phyloP scores from a whole-genome alignment of 129 eudicot species.

The Helianthus tuberosus region DNA sequence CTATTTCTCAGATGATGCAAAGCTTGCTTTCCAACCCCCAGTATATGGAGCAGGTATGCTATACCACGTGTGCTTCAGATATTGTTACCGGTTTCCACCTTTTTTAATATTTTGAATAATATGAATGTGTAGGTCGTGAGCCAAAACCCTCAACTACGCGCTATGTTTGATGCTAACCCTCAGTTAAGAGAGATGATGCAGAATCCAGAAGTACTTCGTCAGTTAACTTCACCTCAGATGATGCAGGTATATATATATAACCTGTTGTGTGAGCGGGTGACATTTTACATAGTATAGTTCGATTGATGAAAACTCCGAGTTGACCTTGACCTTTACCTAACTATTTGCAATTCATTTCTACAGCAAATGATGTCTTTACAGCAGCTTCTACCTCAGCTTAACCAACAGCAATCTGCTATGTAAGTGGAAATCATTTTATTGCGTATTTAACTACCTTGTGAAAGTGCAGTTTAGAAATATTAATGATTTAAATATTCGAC shows the following conservation, averaged over 20 bases:
- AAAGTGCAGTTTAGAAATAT: neutral
- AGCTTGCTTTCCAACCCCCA: conserved; percentile 91
- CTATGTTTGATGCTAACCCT: conserved; percentile 68
- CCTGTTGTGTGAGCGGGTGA: neutral
- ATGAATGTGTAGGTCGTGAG: conserved; percentile 49
- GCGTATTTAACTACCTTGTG: neutral
- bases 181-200: conserved; percentile 80
- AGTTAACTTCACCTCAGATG: conserved; percentile 78
- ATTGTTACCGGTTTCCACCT: neutral
- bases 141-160: conserved; percentile 73
- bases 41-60: conserved; percentile 80
- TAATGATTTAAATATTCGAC: neutral
- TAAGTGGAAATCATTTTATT: conserved; percentile 40
- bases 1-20: conserved; percentile 93
- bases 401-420: conserved; percentile 63
- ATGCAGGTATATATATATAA: conserved; percentile 74
- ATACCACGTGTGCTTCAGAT: neutral
- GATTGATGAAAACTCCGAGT: conserved; percentile 1
- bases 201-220: conserved; percentile 72
- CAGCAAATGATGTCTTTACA: conserved; percentile 77
- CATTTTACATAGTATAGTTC: neutral
- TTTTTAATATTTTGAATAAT: conserved; percentile 5
- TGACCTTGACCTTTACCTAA: neutral
- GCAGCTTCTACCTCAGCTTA: conserved; percentile 64
- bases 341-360: conserved; percentile 18